Percentiles rank a stretch among this genome's conserved stretches.
Conservation (phyloP, 768 basidiomycete species). For the Leucocoprinus birnbaumii region DNA sequence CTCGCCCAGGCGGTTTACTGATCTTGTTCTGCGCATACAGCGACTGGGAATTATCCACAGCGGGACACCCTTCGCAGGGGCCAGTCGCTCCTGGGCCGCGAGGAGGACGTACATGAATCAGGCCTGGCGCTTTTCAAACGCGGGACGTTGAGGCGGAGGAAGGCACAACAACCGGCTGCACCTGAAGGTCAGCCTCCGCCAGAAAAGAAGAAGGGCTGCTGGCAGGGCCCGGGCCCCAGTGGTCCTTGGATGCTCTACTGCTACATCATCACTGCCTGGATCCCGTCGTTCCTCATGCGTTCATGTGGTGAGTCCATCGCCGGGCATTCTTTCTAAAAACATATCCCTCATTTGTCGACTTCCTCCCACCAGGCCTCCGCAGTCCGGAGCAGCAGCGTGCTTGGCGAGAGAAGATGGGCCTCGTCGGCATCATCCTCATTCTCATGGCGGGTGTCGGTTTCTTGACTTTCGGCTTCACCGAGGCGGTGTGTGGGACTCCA, state of each 20-base stretch:
- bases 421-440: constrained; percentile 72
- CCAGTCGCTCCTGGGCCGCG: constrained; percentile 84
- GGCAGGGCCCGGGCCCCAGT: constrained; percentile 85
- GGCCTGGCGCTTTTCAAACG: constrained; percentile 92
- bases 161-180: constrained; percentile 39
- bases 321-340: neutral
- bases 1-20: too few species aligned
- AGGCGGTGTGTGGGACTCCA: constrained; percentile 87
- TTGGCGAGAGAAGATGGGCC: constrained; percentile 98
- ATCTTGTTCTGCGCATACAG: constrained; percentile 29
- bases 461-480: constrained; percentile 97
- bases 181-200: constrained; percentile 32
- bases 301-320: constrained; percentile 66
- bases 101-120: constrained; percentile 89
- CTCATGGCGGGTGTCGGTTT: constrained; percentile 96
- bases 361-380: constrained; percentile 60
- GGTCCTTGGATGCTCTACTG: constrained; percentile 97
- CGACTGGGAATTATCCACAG: constrained; percentile 79
- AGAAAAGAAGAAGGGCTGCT: constrained; percentile 47
- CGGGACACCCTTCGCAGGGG: constrained; percentile 69
- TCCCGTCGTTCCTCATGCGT: constrained; percentile 76
- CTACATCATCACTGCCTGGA: constrained; percentile 74
- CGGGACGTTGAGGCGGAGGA: constrained; percentile 74
- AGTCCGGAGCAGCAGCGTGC: constrained; percentile 94
- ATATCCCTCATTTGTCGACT: constrained; percentile 4